Conservation (phyloP, 306 rosid species). For the Dryas octopetala region DNA sequence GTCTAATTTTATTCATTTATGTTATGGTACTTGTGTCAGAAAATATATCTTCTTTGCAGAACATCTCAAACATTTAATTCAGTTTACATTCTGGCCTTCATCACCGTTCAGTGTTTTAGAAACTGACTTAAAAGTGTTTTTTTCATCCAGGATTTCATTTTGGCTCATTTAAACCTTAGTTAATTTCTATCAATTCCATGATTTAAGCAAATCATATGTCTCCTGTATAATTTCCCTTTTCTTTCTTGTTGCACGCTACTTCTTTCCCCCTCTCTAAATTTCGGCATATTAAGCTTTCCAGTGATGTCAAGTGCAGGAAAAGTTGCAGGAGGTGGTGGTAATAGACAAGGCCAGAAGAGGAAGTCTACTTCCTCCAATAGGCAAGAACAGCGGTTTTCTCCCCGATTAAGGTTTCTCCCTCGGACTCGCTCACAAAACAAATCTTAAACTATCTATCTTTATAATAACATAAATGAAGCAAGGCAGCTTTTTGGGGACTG, state of each 20-base stretch:
- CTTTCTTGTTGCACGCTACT: background rate
- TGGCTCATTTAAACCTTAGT: background rate
- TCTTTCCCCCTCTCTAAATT: background rate
- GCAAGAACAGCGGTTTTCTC: slow-evolving; percentile 30
- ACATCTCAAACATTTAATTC: background rate
- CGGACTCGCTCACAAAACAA: slow-evolving; percentile 19
- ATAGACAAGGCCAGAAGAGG: slow-evolving; percentile 24
- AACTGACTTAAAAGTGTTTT: background rate
- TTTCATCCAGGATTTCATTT: background rate
- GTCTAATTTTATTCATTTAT: background rate
- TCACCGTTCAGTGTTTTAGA: background rate
- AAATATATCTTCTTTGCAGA: background rate
- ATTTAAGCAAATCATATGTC: background rate
- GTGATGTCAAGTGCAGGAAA: slow-evolving; percentile 12
- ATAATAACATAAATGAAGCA: background rate
- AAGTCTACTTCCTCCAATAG: slow-evolving; percentile 10
- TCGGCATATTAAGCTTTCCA: background rate
- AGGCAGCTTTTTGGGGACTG: background rate
- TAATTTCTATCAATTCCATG: background rate
- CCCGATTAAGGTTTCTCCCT: slow-evolving; percentile 12
- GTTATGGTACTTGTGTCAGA: background rate
- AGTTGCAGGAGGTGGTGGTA: slow-evolving; percentile 10
- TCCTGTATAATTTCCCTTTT: background rate
- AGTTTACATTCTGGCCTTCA: background rate
- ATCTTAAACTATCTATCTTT: background rate